Percentiles rank a stretch among this genome's conserved stretches.
Evolutionary conservation across 2,329 filamentous ascomycete species (phyloP).

Genomic region (Monosporascus sp.): DNA sequence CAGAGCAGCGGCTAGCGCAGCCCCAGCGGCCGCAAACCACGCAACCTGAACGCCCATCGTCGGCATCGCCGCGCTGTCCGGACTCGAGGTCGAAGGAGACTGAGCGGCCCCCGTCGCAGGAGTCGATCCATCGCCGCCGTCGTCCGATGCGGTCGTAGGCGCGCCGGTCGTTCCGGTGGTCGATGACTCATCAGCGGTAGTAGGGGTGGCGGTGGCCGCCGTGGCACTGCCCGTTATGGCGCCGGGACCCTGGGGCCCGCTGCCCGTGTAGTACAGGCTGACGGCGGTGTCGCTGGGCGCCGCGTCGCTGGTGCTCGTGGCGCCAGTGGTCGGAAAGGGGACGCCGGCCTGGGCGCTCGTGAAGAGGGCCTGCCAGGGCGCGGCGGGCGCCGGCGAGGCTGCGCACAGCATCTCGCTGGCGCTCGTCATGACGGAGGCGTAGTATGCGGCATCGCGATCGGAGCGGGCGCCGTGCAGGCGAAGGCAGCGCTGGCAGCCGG

Average conservation of each 20-base stretch:
- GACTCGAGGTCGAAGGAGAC: too few relatives aligned
- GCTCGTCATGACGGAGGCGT: conserved; percentile 27
- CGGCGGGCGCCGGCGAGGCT: conserved; percentile 21
- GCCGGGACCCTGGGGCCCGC: conserved; percentile 33
- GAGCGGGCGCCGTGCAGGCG: conserved; percentile 34
- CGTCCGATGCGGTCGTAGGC: too few relatives aligned
- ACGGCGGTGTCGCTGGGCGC: conserved; percentile 33
- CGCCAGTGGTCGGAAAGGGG: conserved; percentile 25
- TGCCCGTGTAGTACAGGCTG: conserved; percentile 37
- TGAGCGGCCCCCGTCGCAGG: too few relatives aligned
- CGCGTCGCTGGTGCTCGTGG: conserved; percentile 26
- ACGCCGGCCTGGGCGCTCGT: conserved; percentile 20
- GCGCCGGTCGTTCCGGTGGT: too few relatives aligned
- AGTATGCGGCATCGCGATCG: conserved; percentile 29
- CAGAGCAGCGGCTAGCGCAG: too few relatives aligned
- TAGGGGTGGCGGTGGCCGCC: conserved; percentile 23
- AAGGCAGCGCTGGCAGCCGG: conserved; percentile 36
- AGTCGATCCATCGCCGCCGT: too few relatives aligned
- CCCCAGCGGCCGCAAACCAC: too few relatives aligned
- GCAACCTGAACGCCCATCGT: too few relatives aligned
- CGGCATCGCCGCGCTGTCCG: too few relatives aligned
- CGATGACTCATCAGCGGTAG: too few relatives aligned
- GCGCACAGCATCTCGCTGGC: conserved; percentile 33
- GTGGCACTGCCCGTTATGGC: conserved; percentile 36
- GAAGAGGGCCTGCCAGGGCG: conserved; percentile 30